A percentile compares a stretch with the other conserved stretches of the same genome.
Conservation (phyloP, 148 eudicot genomes). For the Gaultheria prostrata region DNA sequence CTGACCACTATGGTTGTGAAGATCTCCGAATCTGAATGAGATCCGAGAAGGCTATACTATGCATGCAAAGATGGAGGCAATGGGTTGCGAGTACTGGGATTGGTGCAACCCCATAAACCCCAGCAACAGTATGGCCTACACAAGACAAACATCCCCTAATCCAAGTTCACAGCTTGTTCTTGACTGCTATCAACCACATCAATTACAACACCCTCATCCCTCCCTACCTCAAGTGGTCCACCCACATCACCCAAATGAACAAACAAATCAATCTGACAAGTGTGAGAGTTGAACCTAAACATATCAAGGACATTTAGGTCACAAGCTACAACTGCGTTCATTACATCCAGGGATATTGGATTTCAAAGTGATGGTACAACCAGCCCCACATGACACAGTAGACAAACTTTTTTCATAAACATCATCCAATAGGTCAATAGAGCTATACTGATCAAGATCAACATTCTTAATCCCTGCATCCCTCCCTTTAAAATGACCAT, state of each 20-base stretch:
- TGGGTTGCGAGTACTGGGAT: background rate
- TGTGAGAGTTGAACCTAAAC: background rate
- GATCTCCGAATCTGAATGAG: background rate
- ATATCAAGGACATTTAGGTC: background rate
- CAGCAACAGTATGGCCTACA: background rate
- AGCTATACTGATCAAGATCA: background rate
- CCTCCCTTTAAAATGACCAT: background rate
- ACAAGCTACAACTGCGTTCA: background rate
- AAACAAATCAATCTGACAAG: background rate
- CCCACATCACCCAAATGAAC: background rate
- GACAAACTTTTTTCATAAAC: background rate
- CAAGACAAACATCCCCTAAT: too few species aligned
- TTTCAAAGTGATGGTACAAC: background rate
- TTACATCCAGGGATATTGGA: background rate
- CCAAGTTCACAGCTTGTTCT: too few species aligned
- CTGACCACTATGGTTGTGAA: too few species aligned
- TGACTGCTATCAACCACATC: too few species aligned
- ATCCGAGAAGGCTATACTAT: background rate
- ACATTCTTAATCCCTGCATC: background rate
- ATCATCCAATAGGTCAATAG: background rate
- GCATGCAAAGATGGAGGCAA: background rate
- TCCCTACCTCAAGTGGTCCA: background rate
- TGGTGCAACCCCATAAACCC: background rate
- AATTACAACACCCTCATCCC: background rate
- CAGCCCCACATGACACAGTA: background rate